Evolutionary conservation across 305 asterid genomes (phyloP).

Genomic region (Striga hermonthica): DNA sequence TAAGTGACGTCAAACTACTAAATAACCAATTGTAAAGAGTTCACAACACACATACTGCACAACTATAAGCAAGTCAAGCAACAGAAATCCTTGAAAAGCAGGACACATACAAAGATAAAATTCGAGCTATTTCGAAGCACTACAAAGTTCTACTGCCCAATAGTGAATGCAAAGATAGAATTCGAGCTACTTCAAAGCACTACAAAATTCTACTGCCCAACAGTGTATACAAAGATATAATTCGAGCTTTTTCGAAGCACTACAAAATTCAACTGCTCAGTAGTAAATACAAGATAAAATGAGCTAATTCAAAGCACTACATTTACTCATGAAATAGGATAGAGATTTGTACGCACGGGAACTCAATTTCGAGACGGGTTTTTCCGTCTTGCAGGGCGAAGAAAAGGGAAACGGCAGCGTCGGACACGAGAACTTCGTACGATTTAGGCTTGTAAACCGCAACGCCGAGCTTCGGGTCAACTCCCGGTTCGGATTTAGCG

Average conservation of each 20-base stretch:
- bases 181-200: neutral
- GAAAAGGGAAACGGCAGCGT: slow-evolving; percentile 76
- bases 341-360: slow-evolving; percentile 61
- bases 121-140: neutral
- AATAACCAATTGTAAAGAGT: neutral
- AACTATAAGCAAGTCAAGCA: neutral
- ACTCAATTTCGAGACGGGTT: slow-evolving; percentile 79
- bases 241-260: neutral
- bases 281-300: neutral
- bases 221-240: neutral
- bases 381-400: slow-evolving; percentile 81
- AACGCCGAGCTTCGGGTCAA: slow-evolving; percentile 67
- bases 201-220: no score
- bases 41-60: neutral
- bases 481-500: slow-evolving; percentile 44
- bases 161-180: neutral
- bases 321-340: neutral
- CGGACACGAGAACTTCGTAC: slow-evolving; percentile 73
- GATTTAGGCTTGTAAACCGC: slow-evolving; percentile 90
- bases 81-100: neutral
- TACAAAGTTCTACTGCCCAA: no score
- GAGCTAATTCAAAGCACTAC: neutral
- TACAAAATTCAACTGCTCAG: no score
- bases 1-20: neutral
- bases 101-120: neutral